A percentile compares a stretch with the other conserved stretches of the same genome.
These are phyloP conservation scores for Cymbidium sinense DNA, from an alignment of 106 monocot species.

Conservation along the genomic window DNA sequence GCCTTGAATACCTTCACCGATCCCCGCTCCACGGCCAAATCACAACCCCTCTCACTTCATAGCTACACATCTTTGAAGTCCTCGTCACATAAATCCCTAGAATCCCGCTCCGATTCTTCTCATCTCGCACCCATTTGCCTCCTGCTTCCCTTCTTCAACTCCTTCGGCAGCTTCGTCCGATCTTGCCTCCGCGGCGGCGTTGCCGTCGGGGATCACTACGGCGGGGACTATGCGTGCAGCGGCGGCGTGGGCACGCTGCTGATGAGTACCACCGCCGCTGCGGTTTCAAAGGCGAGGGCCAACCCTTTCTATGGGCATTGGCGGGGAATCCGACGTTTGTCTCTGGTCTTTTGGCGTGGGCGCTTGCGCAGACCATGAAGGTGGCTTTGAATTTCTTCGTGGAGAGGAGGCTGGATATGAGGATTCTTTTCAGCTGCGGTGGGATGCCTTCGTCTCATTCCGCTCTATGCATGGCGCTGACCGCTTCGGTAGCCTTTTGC, in stretches of 20 bases:
- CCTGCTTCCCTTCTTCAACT: constrained; percentile 9
- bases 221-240: constrained; percentile 13
- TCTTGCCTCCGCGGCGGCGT: constrained; percentile 22
- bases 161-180: constrained; percentile 9
- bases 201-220: background rate
- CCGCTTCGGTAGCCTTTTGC: constrained; percentile 68
- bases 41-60: background rate
- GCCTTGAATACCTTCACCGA: background rate
- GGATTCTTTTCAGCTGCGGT: constrained; percentile 65
- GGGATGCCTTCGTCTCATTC: constrained; percentile 95
- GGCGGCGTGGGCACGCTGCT: constrained; percentile 31
- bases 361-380: constrained; percentile 71
- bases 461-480: constrained; percentile 73
- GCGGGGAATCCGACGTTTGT: constrained; percentile 82
- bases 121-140: background rate
- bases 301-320: constrained; percentile 50
- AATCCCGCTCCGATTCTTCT: constrained; percentile 1
- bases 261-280: constrained; percentile 57
- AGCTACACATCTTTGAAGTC: background rate
- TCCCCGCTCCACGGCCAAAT: background rate
- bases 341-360: constrained; percentile 78
- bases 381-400: constrained; percentile 68
- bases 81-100: background rate
- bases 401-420: constrained; percentile 68
- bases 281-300: constrained; percentile 36